Percentiles rank a stretch among this genome's conserved stretches.
Conservation (phyloP, 2,329 filamentous ascomycete species). For the Corynespora cassiicola region DNA sequence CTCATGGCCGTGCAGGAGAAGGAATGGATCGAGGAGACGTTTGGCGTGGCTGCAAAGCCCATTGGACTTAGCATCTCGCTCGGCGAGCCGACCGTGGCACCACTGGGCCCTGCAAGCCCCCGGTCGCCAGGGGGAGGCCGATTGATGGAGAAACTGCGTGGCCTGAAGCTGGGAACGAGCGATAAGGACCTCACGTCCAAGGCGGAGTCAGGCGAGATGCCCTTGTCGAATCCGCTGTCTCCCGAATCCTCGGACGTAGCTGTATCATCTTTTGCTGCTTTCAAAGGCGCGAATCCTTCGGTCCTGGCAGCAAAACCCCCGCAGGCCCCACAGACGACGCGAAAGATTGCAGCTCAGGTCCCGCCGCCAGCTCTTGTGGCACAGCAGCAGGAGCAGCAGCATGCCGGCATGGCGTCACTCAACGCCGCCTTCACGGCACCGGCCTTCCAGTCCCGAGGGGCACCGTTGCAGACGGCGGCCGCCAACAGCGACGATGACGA, state of each 20-base stretch:
- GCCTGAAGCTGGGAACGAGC: slow-evolving; percentile 78
- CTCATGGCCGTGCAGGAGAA: slow-evolving; percentile 85
- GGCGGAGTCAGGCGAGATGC: slow-evolving; percentile 25
- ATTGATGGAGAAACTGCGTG: slow-evolving; percentile 79
- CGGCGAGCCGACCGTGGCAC: slow-evolving; percentile 44
- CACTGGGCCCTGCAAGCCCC: slow-evolving; percentile 66
- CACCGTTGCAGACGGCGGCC: slow-evolving; percentile 39
- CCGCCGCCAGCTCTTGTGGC: slow-evolving; percentile 48
- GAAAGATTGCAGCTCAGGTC: slow-evolving; percentile 39
- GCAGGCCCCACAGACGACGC: slow-evolving; percentile 41
- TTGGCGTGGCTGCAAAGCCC: slow-evolving; percentile 64
- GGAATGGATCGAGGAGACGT: slow-evolving; percentile 84
- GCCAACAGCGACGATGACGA: slow-evolving; percentile 59
- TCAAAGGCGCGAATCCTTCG: slow-evolving; percentile 57
- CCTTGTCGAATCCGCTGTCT: slow-evolving; percentile 60
- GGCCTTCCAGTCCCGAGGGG: slow-evolving; percentile 36
- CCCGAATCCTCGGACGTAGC: slow-evolving; percentile 69
- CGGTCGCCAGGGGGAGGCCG: slow-evolving; percentile 69
- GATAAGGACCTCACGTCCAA: slow-evolving; percentile 66
- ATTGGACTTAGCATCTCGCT: slow-evolving; percentile 46
- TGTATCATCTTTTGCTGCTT: slow-evolving; percentile 65
- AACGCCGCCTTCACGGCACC: slow-evolving; percentile 44
- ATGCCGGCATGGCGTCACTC: slow-evolving; percentile 51
- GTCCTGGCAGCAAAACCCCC: slow-evolving; percentile 51
- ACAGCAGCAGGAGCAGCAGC: slow-evolving; percentile 44